phyloP scores from a whole-genome alignment of 164 flowering plant species.

The Umbilicus rupestris region DNA sequence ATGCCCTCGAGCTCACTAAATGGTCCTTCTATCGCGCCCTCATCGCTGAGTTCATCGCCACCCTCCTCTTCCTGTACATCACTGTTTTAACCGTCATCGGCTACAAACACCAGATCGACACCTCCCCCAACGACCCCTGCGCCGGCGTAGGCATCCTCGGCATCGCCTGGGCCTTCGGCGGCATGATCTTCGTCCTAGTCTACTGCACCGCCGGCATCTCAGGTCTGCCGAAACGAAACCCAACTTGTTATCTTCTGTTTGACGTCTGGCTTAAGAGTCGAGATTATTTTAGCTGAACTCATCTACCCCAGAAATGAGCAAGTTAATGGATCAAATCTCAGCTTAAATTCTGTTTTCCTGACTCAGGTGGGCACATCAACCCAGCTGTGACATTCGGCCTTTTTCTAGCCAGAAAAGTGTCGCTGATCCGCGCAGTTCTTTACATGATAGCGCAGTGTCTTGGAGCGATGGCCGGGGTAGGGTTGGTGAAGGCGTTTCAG shows the following conservation, averaged over 20 bases:
- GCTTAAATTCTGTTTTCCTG: too few species aligned
- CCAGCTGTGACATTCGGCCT: conserved; percentile 1
- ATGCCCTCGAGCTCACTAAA: neutral
- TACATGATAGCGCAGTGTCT: conserved; percentile 2
- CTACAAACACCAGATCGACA: neutral
- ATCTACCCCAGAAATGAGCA: too few species aligned
- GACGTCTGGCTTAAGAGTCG: neutral
- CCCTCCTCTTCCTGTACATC: conserved; percentile 2
- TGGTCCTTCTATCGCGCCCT: conserved; percentile 4
- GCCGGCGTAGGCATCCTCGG: conserved; percentile 3
- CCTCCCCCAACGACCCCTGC: neutral
- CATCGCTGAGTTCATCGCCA: conserved; percentile 4
- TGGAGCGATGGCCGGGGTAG: neutral
- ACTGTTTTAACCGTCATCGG: neutral
- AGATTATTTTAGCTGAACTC: too few species aligned
- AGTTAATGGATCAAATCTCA: too few species aligned
- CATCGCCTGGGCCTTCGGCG: conserved; percentile 4
- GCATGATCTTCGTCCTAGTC: conserved; percentile 1
- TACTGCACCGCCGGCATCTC: conserved; percentile 7
- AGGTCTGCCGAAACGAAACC: neutral
- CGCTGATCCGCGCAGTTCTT: neutral
- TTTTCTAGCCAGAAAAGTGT: conserved; percentile 2
- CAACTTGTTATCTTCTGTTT: neutral
- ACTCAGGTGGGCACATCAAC: conserved; percentile 3
- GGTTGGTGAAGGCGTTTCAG: conserved; percentile 6